phyloP scores from a whole-genome alignment of 1,284 basidiomycete genomes.

The Fistulina hepatica region DNA sequence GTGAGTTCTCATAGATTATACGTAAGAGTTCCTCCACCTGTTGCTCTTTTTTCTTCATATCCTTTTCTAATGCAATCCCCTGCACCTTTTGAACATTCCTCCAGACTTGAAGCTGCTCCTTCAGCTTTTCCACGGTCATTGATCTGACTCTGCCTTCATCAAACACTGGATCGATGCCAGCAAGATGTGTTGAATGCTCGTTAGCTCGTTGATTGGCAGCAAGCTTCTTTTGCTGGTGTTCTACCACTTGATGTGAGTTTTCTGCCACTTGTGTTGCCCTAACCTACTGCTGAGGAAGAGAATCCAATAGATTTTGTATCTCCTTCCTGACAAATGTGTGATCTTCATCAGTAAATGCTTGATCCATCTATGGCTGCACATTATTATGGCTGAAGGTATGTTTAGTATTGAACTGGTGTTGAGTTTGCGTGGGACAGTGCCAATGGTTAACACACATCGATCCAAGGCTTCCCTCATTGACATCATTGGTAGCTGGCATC shows the following conservation, averaged over 20 bases:
- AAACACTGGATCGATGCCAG: no score
- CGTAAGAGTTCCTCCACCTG: background rate
- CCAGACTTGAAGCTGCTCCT: background rate
- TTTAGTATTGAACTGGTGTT: conserved; percentile 15
- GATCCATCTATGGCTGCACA: conserved; percentile 17
- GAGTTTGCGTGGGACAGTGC: conserved; percentile 11
- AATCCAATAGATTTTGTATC: background rate
- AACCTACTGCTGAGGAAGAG: no score
- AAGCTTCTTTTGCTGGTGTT: no score
- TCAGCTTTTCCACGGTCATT: background rate
- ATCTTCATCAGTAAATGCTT: conserved; percentile 1
- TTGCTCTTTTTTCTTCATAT: background rate
- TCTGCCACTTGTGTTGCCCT: no score
- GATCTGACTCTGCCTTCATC: no score
- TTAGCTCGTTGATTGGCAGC: no score
- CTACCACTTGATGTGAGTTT: no score
- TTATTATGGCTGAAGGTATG: conserved; percentile 17
- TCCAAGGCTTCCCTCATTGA: conserved; percentile 24
- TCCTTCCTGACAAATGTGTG: conserved; percentile 4
- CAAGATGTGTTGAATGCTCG: no score
- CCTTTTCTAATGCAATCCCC: background rate
- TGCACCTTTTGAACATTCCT: background rate
- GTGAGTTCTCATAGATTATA: no score
- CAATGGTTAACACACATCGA: conserved; percentile 12
- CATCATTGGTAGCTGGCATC: conserved; percentile 25